Evolutionary conservation across 2,329 filamentous ascomycete species (phyloP).

Genomic region (Colletotrichum sp.): DNA sequence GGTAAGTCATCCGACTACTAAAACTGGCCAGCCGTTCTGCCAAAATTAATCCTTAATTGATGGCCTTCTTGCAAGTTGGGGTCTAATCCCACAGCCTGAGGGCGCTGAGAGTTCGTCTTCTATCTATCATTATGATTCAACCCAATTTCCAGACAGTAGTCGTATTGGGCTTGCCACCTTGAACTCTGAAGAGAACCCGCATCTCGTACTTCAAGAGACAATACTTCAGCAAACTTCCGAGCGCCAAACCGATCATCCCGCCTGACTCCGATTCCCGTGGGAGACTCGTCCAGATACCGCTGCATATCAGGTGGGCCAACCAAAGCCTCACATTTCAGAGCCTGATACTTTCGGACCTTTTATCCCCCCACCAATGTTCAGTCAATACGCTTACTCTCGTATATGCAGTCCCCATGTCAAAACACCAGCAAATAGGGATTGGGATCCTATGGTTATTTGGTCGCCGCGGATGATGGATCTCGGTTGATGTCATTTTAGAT

Average conservation of each 20-base stretch:
- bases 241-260: not conserved
- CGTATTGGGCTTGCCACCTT: not conserved
- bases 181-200: not conserved
- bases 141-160: not conserved
- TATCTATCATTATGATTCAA: not conserved
- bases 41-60: not conserved
- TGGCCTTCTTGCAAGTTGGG: not conserved
- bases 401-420: not conserved
- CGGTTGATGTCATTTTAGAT: not conserved
- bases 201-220: not conserved
- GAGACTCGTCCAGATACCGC: not conserved
- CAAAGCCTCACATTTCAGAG: not conserved
- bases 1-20: not conserved
- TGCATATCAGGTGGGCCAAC: not conserved
- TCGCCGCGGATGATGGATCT: not conserved
- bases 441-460: not conserved
- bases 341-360: not conserved
- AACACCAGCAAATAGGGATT: not conserved
- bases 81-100: not conserved
- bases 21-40: not conserved
- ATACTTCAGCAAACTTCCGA: not conserved
- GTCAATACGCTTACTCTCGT: not conserved
- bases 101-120: not conserved
- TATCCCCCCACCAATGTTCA: not conserved
- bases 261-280: not conserved